Conservation (phyloP, 2,329 filamentous ascomycete genomes). For the Sporothrix mexicana region DNA sequence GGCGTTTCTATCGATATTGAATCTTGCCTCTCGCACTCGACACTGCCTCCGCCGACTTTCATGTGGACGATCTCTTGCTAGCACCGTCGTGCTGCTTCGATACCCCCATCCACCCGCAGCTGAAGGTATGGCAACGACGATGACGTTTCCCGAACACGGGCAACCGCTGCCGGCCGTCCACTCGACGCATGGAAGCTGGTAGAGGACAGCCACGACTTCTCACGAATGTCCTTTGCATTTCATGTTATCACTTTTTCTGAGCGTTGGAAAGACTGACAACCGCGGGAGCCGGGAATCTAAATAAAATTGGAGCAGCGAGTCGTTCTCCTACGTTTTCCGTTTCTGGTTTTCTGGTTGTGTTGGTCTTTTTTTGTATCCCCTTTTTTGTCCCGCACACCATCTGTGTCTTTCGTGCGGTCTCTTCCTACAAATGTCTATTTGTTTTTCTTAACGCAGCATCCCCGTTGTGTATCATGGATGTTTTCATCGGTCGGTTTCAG, state of each 20-base stretch:
- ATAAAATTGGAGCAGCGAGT: not conserved
- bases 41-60: conserved; percentile 4
- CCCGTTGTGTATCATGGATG: conserved; percentile 20
- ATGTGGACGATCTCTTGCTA: not conserved
- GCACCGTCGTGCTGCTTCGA: not conserved
- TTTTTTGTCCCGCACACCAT: not conserved
- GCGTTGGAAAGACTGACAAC: conserved; percentile 25
- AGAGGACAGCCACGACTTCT: not conserved
- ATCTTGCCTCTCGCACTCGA: conserved; percentile 10
- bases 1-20: conserved; percentile 1
- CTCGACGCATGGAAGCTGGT: not conserved
- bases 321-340: not conserved
- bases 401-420: conserved; percentile 1
- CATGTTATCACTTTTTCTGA: conserved; percentile 19
- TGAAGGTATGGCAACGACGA: not conserved
- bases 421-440: not conserved
- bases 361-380: conserved; percentile 3
- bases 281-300: conserved; percentile 18
- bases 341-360: conserved; percentile 16
- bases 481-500: conserved; percentile 26
- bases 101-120: conserved; percentile 24
- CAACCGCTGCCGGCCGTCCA: not conserved
- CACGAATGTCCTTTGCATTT: conserved; percentile 1
- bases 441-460: not conserved
- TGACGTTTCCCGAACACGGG: not conserved